Evolutionary conservation across 2,329 filamentous ascomycete species (phyloP), one percentile per base, ranked within the genome.

Genomic region (Elsinoe australis): DNA sequence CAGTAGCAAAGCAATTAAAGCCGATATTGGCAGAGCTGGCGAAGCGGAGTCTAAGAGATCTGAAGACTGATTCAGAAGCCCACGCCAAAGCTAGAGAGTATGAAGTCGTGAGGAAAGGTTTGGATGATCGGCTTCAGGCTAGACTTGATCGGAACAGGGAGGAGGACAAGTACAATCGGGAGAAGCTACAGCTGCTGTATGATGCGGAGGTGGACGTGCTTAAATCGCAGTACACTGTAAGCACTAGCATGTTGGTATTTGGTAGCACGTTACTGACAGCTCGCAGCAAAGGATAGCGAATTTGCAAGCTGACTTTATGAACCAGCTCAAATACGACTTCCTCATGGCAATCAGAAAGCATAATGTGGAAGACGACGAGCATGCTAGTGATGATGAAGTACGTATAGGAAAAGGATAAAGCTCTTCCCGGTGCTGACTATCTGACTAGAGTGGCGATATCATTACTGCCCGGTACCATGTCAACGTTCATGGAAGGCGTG

Each of bases 1-100:
- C 74, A 50, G 74, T 86, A 45, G 73, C 78, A 51, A 74, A 77
- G 55, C 71, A 75, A 22, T 65, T 84, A 56, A 85, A 83, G 62
- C 76, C 77, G 12, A 73, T 79, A 7, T 68, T 85, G 10, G 78
- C 80, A 51, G 80, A 85, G 58, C 69, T 87, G 15, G 79, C 80
- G 14, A 75, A 78, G 47, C 72, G 78, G 26, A 74, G 69, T 45
- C 65, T 82, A 50, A 75, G 79, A 41, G 71, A 74, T 51, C 65
- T 85, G 51, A 69, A 78, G 52, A 67, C 73, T 41, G 71, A 79
- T 45, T 69, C 74, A 5, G 64, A 74, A 6, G 69, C 67, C 36
- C 70, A 80, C 64, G 71, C 75, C 58, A 62, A 74, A 53, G 71
- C 71, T 9, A 66, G 70, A 5, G 76, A 81, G 58, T 78, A 78